Conservation (phyloP, 2,329 filamentous ascomycete species). For the Hypoxylon sp. region DNA sequence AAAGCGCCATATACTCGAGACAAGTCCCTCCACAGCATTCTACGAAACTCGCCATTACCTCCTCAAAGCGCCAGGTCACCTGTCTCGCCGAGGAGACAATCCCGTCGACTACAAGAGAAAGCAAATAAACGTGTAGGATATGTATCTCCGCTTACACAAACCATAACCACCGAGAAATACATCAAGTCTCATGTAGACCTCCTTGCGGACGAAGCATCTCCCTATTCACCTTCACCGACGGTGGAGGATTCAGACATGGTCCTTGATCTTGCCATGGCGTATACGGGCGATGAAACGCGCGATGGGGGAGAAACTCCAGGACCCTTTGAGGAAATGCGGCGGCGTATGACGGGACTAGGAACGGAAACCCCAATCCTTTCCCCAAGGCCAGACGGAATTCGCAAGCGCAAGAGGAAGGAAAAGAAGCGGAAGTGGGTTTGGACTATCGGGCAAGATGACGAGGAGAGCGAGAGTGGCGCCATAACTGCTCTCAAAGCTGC, state of each 20-base stretch:
- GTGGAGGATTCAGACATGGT: constrained; percentile 56
- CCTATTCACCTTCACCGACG: constrained; percentile 57
- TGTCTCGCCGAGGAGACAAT: constrained; percentile 66
- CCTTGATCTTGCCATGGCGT: constrained; percentile 64
- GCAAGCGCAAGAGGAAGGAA: constrained; percentile 68
- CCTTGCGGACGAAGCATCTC: constrained; percentile 68
- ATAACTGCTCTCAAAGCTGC: constrained; percentile 56
- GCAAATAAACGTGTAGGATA: constrained; percentile 70
- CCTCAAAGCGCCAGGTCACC: constrained; percentile 64
- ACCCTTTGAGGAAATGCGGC: constrained; percentile 72
- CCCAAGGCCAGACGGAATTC: constrained; percentile 57
- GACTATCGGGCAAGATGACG: constrained; percentile 69
- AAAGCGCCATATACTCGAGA: constrained; percentile 70
- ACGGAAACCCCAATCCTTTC: constrained; percentile 59
- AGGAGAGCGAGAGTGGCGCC: constrained; percentile 58
- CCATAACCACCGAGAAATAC: constrained; percentile 73
- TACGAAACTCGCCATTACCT: constrained; percentile 74
- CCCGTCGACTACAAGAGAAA: constrained; percentile 66
- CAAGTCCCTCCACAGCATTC: constrained; percentile 70
- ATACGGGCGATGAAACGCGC: constrained; percentile 66
- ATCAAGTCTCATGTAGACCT: constrained; percentile 73
- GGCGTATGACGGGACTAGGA: constrained; percentile 65
- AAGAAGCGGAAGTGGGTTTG: constrained; percentile 75
- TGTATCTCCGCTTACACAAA: constrained; percentile 72
- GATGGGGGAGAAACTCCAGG: constrained; percentile 73